Evolutionary conservation across 257 asterid species (phyloP).

Genomic region (Agastache rugosa): DNA sequence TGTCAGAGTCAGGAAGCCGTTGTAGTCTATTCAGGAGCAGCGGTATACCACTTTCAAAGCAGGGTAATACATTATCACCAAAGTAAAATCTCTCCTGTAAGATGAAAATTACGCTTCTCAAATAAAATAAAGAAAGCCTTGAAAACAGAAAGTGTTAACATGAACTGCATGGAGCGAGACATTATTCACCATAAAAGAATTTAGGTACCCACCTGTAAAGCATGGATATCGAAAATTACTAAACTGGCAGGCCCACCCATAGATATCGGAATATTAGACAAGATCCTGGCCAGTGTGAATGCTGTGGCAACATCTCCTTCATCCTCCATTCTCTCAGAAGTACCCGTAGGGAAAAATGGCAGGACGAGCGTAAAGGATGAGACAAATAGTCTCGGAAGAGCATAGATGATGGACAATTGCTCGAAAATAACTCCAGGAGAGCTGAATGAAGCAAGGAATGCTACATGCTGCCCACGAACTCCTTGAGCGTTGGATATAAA

Average conservation of each 20-base stretch:
- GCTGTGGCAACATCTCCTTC: slow-evolving; percentile 99
- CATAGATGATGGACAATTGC: slow-evolving; percentile 87
- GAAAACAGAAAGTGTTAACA: neutral
- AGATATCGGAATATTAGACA: slow-evolving; percentile 86
- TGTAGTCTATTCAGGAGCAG: slow-evolving; percentile 88
- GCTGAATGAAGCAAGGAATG: slow-evolving; percentile 97
- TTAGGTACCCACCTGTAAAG: slow-evolving; percentile 75
- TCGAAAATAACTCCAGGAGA: slow-evolving; percentile 98
- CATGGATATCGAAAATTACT: slow-evolving; percentile 96
- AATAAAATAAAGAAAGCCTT: slow-evolving; percentile 8
- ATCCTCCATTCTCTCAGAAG: slow-evolving; percentile 99
- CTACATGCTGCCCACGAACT: slow-evolving; percentile 93
- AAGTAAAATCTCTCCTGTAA: slow-evolving; percentile 96
- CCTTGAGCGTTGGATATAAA: slow-evolving; percentile 97
- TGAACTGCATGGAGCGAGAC: slow-evolving; percentile 21
- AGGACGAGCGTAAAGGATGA: slow-evolving; percentile 95
- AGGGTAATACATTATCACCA: slow-evolving; percentile 89
- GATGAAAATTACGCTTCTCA: slow-evolving; percentile 24
- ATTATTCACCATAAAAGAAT: slow-evolving; percentile 26
- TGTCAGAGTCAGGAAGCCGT: slow-evolving; percentile 94
- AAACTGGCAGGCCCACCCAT: slow-evolving; percentile 97
- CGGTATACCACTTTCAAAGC: slow-evolving; percentile 98
- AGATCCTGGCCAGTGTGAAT: slow-evolving; percentile 91
- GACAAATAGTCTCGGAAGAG: slow-evolving; percentile 89
- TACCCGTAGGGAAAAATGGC: slow-evolving; percentile 98